Base-by-base conservation (phyloP, 2,329 filamentous ascomycete genomes). In the Penicillium capsulatum region DNA sequence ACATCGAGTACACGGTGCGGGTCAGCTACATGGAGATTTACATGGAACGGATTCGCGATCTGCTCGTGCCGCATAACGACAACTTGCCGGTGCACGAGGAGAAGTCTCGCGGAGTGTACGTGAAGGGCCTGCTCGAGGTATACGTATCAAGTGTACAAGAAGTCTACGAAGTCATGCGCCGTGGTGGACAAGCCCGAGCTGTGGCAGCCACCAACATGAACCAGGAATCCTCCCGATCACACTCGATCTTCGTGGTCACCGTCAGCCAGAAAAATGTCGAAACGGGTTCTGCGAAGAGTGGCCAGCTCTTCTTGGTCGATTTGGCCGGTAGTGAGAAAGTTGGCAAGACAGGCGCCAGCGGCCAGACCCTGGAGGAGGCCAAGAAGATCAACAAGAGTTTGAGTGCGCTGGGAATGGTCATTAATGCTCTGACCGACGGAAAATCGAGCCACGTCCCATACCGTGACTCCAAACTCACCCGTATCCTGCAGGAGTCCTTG, bases 381-480 rank as follows among this genome's bases (percentile, higher is more conserved):
- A 97, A 97, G 76, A 98, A 98, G 77, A 98, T 98, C 77, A 98
- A 98, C 78, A 97, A 97, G 77, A 96, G 89, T 76, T 78, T 98
- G 73, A 96, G 90, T 71, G 90, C 92, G 39, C 77, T 98, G 45
- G 92, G 92, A 58, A 97, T 96, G 90, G 92, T 97, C 71, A 98
- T 98, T 76, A 97, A 97, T 69, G 81, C 90, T 38, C 72, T 98
- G 57, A 96, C 92, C 2, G 92, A 97, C 64, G 91, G 90, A 62
- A 96, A 94, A 85, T 95, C 90, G 29, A 89, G 85, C 31, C 90
- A 97, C 60, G 79, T 98, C 50, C 92, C 92, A 1, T 98, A 97
- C 67, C 84, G 92, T 76, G 92, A 98, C 70, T 97, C 91, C 32
- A 97, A 97, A 68, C 81, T 98, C 59, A 98, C 92, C 8, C 82